Evolutionary conservation across 768 basidiomycete species (phyloP).

Genomic region (Tephrocybe rancida): DNA sequence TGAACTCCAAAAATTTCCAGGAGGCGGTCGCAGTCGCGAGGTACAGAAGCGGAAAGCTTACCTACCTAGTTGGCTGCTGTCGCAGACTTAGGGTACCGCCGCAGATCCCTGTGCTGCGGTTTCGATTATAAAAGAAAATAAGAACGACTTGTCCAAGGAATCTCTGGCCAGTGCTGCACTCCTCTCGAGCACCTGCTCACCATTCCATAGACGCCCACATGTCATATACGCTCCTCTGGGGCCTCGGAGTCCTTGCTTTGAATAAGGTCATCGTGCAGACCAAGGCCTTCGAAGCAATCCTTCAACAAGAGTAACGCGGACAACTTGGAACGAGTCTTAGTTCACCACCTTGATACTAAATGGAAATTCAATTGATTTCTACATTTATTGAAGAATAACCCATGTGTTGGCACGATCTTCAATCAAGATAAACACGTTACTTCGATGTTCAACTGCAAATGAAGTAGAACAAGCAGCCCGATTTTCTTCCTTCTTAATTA

Average conservation of each 20-base stretch:
- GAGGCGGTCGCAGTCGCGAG: constrained; percentile 10
- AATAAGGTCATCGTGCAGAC: constrained; percentile 7
- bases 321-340: too few species aligned
- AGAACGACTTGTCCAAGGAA: background rate
- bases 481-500: too few species aligned
- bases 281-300: constrained; percentile 17
- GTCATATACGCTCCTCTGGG: constrained; percentile 19
- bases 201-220: constrained; percentile 18
- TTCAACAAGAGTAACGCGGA: constrained; percentile 8
- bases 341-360: too few species aligned
- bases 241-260: constrained; percentile 15
- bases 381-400: too few species aligned
- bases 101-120: constrained; percentile 9
- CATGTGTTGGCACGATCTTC: too few species aligned
- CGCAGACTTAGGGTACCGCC: background rate
- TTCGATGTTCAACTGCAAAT: too few species aligned
- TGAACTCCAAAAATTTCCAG: background rate
- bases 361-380: too few species aligned
- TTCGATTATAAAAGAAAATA: constrained; percentile 6
- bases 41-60: constrained; percentile 8
- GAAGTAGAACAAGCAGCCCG: too few species aligned
- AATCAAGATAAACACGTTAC: too few species aligned
- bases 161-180: constrained; percentile 10
- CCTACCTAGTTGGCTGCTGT: background rate
- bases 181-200: too few species aligned